Evolutionary conservation across 192 early-diverging fungal species (phyloP), one percentile per base, ranked within the genome.

Genomic region (Helicostylum pulchrum): DNA sequence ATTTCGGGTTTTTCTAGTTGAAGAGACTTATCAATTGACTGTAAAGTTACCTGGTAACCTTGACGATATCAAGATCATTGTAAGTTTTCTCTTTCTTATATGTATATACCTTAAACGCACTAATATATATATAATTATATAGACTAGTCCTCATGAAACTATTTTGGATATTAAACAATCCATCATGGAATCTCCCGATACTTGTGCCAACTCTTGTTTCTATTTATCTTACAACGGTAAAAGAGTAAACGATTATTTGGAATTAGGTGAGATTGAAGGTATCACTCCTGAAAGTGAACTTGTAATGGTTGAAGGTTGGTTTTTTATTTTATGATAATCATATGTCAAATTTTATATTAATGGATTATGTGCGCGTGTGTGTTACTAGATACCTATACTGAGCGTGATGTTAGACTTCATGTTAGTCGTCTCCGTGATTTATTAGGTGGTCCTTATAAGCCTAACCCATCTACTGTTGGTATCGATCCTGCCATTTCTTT

Each of bases 321-420:
- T 11, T 46, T 14, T 21, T 54, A 15, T 32, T 36, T 50, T 15
- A 30, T 12, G 9, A 14, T n/a, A 12, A 32, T 6, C 34, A 31
- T 17, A 42, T 59, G 45, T 30, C 5, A 17, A 61, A 31, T 21
- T 17, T 62, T 65, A 23, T 50, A 34, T 52, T 53, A 11, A 46
- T 48, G 52, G 26, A 26, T 26, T 62, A n/a, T 17, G 3, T 44
- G 23, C 30, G 31, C 19, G 9, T 56, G 34, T 10, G 34, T 48
- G 30, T 34, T 36, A 11, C 43, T 2, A 90, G 90, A 87, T 57
- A 80, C 68, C n/a, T 96, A 96, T 77, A 96, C 87, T 51, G 95
- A 97, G 68, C 88, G 92, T 54, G 97, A 97, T 66, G 88, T 92
- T 7, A 88, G 93, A 34, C 75, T 95, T 39, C 97, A 99, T 67